These are phyloP conservation scores for Globomyces pollinis-pini DNA, from an alignment of 192 early-diverging fungal genomes.

Conservation along the genomic window DNA sequence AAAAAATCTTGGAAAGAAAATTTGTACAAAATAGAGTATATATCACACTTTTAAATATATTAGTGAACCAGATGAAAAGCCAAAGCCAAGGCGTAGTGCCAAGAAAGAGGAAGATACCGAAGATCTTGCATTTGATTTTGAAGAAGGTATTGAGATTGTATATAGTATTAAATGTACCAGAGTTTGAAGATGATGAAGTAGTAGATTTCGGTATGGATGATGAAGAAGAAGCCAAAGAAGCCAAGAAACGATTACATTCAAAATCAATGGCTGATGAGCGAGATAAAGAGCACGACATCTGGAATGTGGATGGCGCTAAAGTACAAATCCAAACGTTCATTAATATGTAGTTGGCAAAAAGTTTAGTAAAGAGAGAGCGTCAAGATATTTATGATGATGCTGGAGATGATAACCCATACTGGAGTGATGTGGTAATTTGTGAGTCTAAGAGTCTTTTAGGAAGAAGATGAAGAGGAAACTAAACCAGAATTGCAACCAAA, in stretches of 20 bases:
- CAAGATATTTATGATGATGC: constrained; percentile 8
- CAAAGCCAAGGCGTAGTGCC: not conserved
- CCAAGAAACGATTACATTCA: constrained; percentile 28
- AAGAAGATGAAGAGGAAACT: constrained; percentile 9
- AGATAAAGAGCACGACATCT: constrained; percentile 1
- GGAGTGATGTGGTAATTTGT: constrained; percentile 6
- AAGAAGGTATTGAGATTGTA: constrained; percentile 27
- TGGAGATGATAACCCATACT: constrained; percentile 7
- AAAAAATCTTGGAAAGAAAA: constrained; percentile 18
- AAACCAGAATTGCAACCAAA: not conserved
- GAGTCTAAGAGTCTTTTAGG: too few relatives aligned
- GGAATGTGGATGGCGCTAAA: not conserved
- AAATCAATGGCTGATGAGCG: constrained; percentile 2
- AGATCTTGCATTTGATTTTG: constrained; percentile 11
- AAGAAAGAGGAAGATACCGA: constrained; percentile 8
- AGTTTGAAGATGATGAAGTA: constrained; percentile 42
- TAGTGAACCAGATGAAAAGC: not conserved
- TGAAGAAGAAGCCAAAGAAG: constrained; percentile 43
- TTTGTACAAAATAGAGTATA: not conserved
- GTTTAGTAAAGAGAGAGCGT: constrained; percentile 4
- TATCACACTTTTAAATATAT: not conserved
- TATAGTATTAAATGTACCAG: constrained; percentile 37
- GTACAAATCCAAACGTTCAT: too few relatives aligned
- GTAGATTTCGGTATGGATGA: constrained; percentile 42
- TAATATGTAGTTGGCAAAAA: constrained; percentile 7